These are phyloP conservation scores for sweet orange (Citrus sinensis) DNA, from an alignment of 345 rosid species.

Conservation along the genomic window DVS_A1.0 CM039166.1:25299501-25300000, in stretches of 20 bases:
- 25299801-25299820: neutral
- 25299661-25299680: neutral
- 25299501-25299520: constrained; percentile 54
- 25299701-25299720: neutral
- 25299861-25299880: constrained; percentile 51
- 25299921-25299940: constrained; percentile 76
- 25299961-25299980: constrained; percentile 30
- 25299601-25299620: too few relatives aligned
- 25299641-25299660: neutral
- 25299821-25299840: neutral
- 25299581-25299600: neutral
- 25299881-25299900: constrained; percentile 37
- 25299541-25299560: constrained; percentile 48
- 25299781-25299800: neutral
- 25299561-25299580: neutral
- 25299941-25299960: constrained; percentile 59
- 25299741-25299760: neutral
- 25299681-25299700: neutral
- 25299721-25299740: constrained; percentile 16
- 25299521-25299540: constrained; percentile 67
- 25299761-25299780: neutral
- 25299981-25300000: constrained; percentile 16
- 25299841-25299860: constrained; percentile 40
- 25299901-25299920: constrained; percentile 38
- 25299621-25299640: neutral